phyloP scores from a whole-genome alignment of 2,329 filamentous ascomycete genomes.

The Diaporthe vexans region DNA sequence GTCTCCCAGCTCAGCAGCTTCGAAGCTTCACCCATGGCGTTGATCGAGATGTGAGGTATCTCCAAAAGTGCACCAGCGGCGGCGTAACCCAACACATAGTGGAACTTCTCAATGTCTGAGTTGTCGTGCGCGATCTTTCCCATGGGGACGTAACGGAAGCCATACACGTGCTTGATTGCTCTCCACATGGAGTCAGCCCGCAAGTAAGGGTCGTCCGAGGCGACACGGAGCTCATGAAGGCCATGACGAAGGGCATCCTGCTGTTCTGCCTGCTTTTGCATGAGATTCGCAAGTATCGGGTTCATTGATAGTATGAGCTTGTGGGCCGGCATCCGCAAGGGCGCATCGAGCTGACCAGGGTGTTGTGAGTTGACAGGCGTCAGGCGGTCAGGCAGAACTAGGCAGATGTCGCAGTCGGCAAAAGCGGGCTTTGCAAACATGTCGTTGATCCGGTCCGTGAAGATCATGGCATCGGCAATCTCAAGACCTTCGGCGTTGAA shows the following conservation, averaged over 20 bases:
- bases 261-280: constrained; percentile 49
- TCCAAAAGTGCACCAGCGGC: constrained; percentile 72
- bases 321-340: constrained; percentile 66
- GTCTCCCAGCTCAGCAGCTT: constrained; percentile 74
- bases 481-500: constrained; percentile 37
- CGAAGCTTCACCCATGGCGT: constrained; percentile 72
- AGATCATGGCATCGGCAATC: constrained; percentile 35
- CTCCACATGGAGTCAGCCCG: constrained; percentile 69
- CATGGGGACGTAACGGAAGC: constrained; percentile 55
- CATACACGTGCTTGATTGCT: constrained; percentile 71
- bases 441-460: constrained; percentile 39
- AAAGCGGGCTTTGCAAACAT: constrained; percentile 55
- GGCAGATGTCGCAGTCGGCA: constrained; percentile 59
- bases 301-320: constrained; percentile 70
- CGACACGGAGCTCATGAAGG: constrained; percentile 56
- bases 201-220: constrained; percentile 66
- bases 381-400: constrained; percentile 54
- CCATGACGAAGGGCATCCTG: constrained; percentile 46
- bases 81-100: constrained; percentile 74
- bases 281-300: constrained; percentile 51
- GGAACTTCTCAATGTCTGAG: constrained; percentile 51
- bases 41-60: constrained; percentile 67
- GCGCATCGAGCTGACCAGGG: constrained; percentile 45
- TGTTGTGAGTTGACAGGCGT: constrained; percentile 40
- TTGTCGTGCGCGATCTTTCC: constrained; percentile 35